Conservation (phyloP, 768 basidiomycete species). For the Trametes cubensis region DNA sequence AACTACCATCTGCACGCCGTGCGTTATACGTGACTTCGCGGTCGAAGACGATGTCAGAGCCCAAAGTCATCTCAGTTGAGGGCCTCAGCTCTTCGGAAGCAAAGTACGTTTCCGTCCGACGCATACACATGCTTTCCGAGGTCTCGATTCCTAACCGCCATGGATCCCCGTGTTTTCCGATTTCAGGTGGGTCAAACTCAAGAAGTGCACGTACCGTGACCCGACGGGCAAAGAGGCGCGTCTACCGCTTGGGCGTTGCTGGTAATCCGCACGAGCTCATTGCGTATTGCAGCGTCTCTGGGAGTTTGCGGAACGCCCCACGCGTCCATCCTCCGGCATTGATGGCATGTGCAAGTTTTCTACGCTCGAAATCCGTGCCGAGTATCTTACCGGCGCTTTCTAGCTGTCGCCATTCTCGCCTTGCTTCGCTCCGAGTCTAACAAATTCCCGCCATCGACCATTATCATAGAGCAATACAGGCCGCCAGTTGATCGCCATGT, state of each 20-base stretch:
- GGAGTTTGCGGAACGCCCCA: conserved; percentile 88
- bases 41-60: conserved; percentile 36
- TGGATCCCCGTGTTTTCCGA: background rate
- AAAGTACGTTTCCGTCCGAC: conserved; percentile 45
- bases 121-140: conserved; percentile 1
- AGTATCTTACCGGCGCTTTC: background rate
- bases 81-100: conserved; percentile 59
- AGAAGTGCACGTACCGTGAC: conserved; percentile 81
- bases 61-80: conserved; percentile 55
- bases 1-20: background rate
- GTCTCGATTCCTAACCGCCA: background rate
- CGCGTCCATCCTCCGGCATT: conserved; percentile 72
- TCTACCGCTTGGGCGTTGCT: background rate
- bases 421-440: conserved; percentile 74
- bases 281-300: conserved; percentile 63
- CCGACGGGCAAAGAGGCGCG: conserved; percentile 72
- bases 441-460: conserved; percentile 73
- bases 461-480: conserved; percentile 91
- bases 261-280: background rate
- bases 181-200: conserved; percentile 80
- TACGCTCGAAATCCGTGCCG: background rate
- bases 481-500: conserved; percentile 80
- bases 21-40: conserved; percentile 1
- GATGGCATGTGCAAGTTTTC: conserved; percentile 57
- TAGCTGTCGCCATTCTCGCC: conserved; percentile 85